phyloP scores from a whole-genome alignment of 352 stramenopile species.

The Phytophthora melonis region DNA sequence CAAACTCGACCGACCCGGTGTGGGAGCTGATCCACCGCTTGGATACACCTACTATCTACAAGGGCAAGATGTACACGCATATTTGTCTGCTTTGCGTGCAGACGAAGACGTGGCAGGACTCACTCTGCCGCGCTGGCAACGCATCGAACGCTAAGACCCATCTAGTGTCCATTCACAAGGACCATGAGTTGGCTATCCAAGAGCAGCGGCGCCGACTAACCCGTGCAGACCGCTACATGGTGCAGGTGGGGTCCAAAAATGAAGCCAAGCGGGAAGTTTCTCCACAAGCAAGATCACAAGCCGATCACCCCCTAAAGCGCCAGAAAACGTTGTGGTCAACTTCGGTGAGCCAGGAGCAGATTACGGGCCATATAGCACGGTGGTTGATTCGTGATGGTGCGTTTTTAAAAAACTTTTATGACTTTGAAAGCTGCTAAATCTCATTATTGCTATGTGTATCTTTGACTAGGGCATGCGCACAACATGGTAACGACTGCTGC shows the following conservation, averaged over 20 bases:
- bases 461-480: neutral
- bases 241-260: neutral
- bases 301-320: neutral
- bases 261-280: neutral
- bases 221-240: constrained; percentile 1
- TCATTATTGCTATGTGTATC: neutral
- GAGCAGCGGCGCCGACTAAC: neutral
- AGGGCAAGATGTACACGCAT: constrained; percentile 4
- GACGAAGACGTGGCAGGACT: constrained; percentile 3
- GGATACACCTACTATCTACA: neutral
- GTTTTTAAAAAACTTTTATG: neutral
- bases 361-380: constrained; percentile 1
- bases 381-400: constrained; percentile 10
- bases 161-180: neutral
- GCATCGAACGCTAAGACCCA: neutral
- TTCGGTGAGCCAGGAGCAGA: neutral
- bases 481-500: constrained; percentile 12
- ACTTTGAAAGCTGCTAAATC: neutral
- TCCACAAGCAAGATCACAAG: neutral
- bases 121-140: constrained; percentile 1
- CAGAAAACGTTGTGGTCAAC: neutral
- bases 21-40: constrained; percentile 1
- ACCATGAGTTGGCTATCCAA: neutral
- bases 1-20: neutral
- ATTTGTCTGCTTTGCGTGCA: constrained; percentile 2